phyloP scores from a whole-genome alignment of 768 basidiomycete species.

The Coprinopsis cinerea region DNA sequence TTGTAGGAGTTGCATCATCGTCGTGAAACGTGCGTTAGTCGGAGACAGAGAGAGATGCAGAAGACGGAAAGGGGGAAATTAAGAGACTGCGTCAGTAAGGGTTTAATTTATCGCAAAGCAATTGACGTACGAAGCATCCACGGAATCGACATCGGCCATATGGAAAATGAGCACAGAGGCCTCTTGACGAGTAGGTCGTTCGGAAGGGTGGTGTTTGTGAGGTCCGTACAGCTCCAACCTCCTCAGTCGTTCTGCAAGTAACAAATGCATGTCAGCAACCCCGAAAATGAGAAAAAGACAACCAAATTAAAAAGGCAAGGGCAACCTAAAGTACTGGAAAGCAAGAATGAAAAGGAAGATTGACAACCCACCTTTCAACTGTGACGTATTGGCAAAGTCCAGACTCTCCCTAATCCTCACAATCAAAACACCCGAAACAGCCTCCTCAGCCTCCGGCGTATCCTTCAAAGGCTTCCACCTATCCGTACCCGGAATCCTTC shows the following conservation, averaged over 20 bases:
- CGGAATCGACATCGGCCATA: slow-evolving; percentile 83
- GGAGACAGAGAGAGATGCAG: too few relatives aligned
- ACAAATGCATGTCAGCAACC: too few relatives aligned
- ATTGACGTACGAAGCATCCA: slow-evolving; percentile 78
- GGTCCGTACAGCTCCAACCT: slow-evolving; percentile 87
- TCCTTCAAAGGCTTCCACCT: slow-evolving; percentile 89
- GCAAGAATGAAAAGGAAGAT: not conserved
- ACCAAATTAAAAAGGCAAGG: too few relatives aligned
- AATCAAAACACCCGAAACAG: slow-evolving; percentile 76
- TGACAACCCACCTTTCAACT: slow-evolving; percentile 66
- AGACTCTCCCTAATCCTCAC: slow-evolving; percentile 86
- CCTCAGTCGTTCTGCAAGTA: slow-evolving; percentile 71
- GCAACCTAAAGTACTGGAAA: too few relatives aligned
- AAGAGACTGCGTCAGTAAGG: not conserved
- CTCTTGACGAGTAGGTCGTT: slow-evolving; percentile 70
- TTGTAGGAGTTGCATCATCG: not conserved
- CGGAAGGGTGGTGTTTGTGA: slow-evolving; percentile 79
- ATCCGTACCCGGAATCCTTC: slow-evolving; percentile 82
- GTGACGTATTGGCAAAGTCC: slow-evolving; percentile 94
- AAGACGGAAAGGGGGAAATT: too few relatives aligned
- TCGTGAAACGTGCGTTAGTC: too few relatives aligned
- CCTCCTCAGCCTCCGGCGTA: slow-evolving; percentile 78
- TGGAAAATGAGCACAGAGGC: slow-evolving; percentile 85
- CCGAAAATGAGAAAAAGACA: too few relatives aligned
- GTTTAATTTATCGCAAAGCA: not conserved